phyloP scores from a whole-genome alignment of 2,329 filamentous ascomycete species.

The Colletotrichum theobromicola region DNA sequence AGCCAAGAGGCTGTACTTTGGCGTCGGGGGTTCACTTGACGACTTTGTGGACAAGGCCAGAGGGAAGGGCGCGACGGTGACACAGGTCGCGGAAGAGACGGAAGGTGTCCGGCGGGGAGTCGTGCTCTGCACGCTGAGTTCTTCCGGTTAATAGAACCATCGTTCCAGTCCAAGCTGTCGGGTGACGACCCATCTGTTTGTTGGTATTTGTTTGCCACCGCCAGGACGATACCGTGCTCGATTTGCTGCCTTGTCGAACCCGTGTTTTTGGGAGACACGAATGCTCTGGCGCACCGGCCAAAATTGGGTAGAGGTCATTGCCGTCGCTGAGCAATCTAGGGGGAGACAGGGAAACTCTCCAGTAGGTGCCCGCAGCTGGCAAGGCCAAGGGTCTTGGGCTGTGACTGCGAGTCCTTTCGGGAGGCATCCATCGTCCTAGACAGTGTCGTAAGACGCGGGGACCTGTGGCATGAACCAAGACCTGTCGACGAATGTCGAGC shows the following conservation, averaged over 20 bases:
- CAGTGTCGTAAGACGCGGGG: neutral
- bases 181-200: slow-evolving; percentile 22
- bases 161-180: neutral
- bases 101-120: slow-evolving; percentile 68
- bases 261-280: neutral
- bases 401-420: neutral
- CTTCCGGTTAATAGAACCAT: slow-evolving; percentile 9
- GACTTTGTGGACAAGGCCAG: slow-evolving; percentile 67
- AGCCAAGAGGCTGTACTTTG: slow-evolving; percentile 84
- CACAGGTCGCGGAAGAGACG: slow-evolving; percentile 60
- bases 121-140: slow-evolving; percentile 51
- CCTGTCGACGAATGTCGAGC: neutral
- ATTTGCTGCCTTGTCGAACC: neutral
- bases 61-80: slow-evolving; percentile 52
- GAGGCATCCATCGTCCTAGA: neutral
- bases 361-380: neutral
- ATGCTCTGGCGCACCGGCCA: neutral
- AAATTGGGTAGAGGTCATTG: neutral
- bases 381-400: neutral
- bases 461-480: neutral
- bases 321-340: neutral
- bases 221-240: neutral
- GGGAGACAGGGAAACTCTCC: neutral
- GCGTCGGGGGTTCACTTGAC: slow-evolving; percentile 81
- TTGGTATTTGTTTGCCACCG: slow-evolving; percentile 13